Base-by-base conservation (phyloP, 2,329 filamentous ascomycete species). In the Geosmithia putterillii region DNA sequence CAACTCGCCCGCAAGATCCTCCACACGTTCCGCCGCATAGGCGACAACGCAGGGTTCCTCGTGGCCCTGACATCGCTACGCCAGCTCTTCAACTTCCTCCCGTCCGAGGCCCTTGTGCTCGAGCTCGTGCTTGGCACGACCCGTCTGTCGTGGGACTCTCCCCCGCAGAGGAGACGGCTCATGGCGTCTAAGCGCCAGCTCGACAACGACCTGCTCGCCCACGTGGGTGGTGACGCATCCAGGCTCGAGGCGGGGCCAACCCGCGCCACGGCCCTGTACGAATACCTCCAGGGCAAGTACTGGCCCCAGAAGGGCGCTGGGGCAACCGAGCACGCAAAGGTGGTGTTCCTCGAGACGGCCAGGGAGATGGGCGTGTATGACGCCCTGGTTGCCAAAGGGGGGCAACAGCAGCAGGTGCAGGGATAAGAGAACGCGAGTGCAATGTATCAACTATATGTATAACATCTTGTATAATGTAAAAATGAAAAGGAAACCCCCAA, bases 1-100 rank as follows among this genome's bases (percentile, higher is more conserved):
- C 65, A 71, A 45, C 58, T 75, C 19, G 69, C 65, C 7, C 66
- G 68, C 48, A 70, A 65, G 49, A 64, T 73, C 17, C 54, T 73
- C 12, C 70, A 73, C 51, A 69, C 69, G 1, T 72, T 73, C 55
- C 69, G 69, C 39, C 64, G 64, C 23, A 50, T 71, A 4, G 49
- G 59, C 20, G 70, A 74, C 48, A 50, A 53, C n/a, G 50, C 59
- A 5, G 70, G 70, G 39, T 57, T 72, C 42, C 52, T 72, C 37
- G 59, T 71, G 6, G 67, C 70, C 8, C 60, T 71, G 40, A 58
- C 63, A 21, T 59, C 63, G 18, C 57, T 74, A 21, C 61, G 61
- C 37, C 58, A 65, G 28, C 43, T 65, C 3, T 70, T 73, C 47
- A 50, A 57, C 22, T 72, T 69, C 50, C 47, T 60, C 4, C 67